Conservation (phyloP, 257 asterid genomes). For the Rauvolfia tetraphylla region DNA sequence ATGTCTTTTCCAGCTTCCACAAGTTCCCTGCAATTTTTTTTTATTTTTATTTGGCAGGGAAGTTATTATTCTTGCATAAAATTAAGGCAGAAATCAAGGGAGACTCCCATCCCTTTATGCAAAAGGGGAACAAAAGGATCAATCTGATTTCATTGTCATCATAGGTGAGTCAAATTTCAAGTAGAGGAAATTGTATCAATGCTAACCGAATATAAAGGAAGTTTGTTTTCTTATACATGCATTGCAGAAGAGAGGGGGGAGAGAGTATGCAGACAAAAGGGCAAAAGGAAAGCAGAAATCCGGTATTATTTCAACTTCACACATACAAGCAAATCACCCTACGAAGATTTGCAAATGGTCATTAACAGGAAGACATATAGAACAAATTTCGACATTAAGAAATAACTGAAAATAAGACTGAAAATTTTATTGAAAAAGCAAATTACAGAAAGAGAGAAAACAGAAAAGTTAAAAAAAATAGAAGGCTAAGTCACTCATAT, state of each 20-base stretch:
- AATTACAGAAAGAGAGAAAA: neutral
- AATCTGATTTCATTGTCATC: neutral
- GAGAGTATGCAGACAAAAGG: neutral
- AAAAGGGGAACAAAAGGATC: neutral
- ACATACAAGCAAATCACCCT: neutral
- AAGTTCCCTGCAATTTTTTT: constrained; percentile 64
- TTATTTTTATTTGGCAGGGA: too few relatives aligned
- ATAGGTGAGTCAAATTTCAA: neutral
- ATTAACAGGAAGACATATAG: neutral
- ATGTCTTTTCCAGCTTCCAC: constrained; percentile 90
- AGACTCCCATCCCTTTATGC: neutral
- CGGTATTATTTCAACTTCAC: neutral
- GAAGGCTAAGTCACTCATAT: neutral
- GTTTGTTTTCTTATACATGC: neutral
- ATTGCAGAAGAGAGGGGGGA: neutral
- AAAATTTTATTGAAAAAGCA: neutral
- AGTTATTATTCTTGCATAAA: neutral
- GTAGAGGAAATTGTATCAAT: neutral
- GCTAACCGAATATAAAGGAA: neutral
- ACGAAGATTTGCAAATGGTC: neutral
- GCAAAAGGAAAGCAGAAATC: neutral
- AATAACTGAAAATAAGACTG: constrained; percentile 1
- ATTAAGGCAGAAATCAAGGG: neutral
- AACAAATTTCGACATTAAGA: neutral
- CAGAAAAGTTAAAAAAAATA: constrained; percentile 15